phyloP scores from a whole-genome alignment of 2,329 filamentous ascomycete species.

The Botrytis galanthina region DNA sequence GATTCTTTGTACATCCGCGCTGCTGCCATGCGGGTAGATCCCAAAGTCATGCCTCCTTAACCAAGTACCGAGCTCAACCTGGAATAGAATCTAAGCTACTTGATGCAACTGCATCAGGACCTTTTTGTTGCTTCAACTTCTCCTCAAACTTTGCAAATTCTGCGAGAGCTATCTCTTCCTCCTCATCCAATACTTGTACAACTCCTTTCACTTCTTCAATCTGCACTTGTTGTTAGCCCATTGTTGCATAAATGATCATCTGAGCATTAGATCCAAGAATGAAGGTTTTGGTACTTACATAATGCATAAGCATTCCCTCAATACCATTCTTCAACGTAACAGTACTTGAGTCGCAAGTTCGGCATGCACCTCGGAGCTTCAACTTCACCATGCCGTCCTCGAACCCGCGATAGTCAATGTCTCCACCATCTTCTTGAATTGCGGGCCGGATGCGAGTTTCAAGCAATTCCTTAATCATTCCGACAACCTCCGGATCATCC shows the following conservation, averaged over 20 bases:
- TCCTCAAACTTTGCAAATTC: conserved; percentile 97
- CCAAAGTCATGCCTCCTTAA: neutral
- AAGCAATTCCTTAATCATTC: conserved; percentile 97
- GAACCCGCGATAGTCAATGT: conserved; percentile 94
- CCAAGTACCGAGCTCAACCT: conserved; percentile 24
- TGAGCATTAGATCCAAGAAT: neutral
- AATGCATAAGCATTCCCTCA: conserved; percentile 97
- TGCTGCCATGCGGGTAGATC: neutral
- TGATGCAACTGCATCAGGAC: conserved; percentile 31
- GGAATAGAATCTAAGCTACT: conserved; percentile 32
- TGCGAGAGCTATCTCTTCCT: conserved; percentile 81
- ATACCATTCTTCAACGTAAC: conserved; percentile 97
- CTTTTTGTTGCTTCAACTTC: conserved; percentile 62
- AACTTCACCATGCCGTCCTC: conserved; percentile 78
- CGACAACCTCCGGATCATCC: conserved; percentile 88
- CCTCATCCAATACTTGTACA: conserved; percentile 83
- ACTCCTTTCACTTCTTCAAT: conserved; percentile 96
- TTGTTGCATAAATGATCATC: conserved; percentile 23
- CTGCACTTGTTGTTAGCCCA: conserved; percentile 45
- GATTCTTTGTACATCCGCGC: conserved; percentile 16
- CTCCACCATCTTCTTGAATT: conserved; percentile 96
- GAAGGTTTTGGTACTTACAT: conserved; percentile 57
- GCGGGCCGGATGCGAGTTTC: conserved; percentile 93
- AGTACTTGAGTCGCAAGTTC: conserved; percentile 95
- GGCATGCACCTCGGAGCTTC: conserved; percentile 87